phyloP scores from a whole-genome alignment of 306 rosid genomes.

The Dalbergia cultrata region DNA sequence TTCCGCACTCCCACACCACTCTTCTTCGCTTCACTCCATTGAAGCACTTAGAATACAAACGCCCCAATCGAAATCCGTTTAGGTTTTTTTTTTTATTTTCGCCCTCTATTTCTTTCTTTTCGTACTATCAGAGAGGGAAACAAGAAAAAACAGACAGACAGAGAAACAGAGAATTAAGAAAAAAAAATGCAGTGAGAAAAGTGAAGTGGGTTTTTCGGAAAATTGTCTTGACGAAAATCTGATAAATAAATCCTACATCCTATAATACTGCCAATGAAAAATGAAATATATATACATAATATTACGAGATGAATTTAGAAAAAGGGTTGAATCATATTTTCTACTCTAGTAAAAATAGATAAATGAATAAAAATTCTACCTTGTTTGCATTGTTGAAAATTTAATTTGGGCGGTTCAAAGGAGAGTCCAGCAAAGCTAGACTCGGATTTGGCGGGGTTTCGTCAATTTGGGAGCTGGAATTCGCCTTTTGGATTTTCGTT shows the following conservation, averaged over 20 bases:
- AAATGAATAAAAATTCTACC: no score
- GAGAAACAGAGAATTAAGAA: neutral
- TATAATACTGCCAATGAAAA: neutral
- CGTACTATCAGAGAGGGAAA: neutral
- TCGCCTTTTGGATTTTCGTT: constrained; percentile 50
- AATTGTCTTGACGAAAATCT: constrained; percentile 38
- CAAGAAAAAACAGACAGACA: neutral
- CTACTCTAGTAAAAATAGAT: neutral
- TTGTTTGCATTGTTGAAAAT: neutral
- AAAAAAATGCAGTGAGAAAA: neutral
- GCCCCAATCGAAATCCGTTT: neutral
- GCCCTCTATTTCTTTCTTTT: neutral
- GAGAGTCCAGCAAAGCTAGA: constrained; percentile 44
- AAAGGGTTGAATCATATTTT: neutral
- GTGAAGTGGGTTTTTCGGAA: constrained; percentile 32
- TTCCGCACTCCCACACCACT: constrained; percentile 30
- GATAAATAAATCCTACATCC: constrained; percentile 4
- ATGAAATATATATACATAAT: neutral
- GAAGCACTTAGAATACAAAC: constrained; percentile 56
- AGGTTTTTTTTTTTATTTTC: constrained; percentile 66
- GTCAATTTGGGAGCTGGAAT: constrained; percentile 54
- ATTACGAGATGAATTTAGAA: neutral
- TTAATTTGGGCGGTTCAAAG: constrained; percentile 50
- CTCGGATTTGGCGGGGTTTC: constrained; percentile 64
- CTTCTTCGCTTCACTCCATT: constrained; percentile 32